Percentiles rank a stretch among this genome's conserved stretches.
Evolutionary conservation across 176 grass and related monocot genomes (phyloP).

Genomic region (Chrysopogon serrulatus): DNA sequence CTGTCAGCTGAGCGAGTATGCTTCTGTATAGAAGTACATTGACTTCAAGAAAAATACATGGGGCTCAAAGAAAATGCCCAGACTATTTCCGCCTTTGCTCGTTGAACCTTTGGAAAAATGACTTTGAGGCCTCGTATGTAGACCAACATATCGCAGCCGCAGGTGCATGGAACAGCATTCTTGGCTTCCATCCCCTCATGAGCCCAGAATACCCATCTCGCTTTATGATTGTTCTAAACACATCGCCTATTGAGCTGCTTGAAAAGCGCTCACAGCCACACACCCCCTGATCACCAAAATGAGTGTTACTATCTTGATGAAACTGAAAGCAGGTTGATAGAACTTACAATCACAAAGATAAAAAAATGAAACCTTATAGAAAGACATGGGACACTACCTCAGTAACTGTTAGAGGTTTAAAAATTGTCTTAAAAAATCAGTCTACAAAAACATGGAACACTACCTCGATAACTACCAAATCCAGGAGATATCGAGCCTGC

Average conservation of each 20-base stretch:
- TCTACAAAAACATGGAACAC: no score
- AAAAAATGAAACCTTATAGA: not conserved
- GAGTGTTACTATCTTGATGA: constrained; percentile 10
- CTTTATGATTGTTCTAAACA: constrained; percentile 58
- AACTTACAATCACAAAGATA: not conserved
- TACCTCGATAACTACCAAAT: no score
- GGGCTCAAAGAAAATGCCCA: not conserved
- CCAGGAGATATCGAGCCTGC: no score
- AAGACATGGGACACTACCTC: no score
- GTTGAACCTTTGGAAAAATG: constrained; percentile 77
- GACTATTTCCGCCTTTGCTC: constrained; percentile 63
- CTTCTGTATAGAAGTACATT: constrained; percentile 29
- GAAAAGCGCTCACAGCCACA: constrained; percentile 85
- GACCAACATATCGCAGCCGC: constrained; percentile 94
- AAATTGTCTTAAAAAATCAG: no score
- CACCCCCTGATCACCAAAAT: constrained; percentile 62
- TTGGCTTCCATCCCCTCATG: constrained; percentile 81
- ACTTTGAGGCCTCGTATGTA: constrained; percentile 83
- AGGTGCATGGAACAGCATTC: constrained; percentile 91
- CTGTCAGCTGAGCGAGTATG: constrained; percentile 19
- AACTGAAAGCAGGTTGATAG: not conserved
- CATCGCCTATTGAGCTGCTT: constrained; percentile 69
- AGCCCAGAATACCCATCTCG: constrained; percentile 75
- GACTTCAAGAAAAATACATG: constrained; percentile 49
- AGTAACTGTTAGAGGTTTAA: no score